These are phyloP conservation scores for Phaeosphaeria sp. DNA, from an alignment of 2,329 filamentous ascomycete species.

Conservation along the genomic window DNA sequence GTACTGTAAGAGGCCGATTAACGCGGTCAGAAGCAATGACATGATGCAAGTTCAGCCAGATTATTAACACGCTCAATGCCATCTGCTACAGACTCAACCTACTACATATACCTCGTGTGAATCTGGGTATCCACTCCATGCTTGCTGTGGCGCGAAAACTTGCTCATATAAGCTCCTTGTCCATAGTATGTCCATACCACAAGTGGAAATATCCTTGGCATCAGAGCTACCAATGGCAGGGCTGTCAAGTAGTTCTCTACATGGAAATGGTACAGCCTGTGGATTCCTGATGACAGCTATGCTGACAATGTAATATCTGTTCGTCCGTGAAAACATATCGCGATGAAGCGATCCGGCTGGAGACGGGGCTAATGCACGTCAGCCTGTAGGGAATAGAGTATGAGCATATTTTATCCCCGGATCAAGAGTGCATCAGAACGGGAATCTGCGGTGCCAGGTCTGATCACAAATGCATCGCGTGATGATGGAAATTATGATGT, in stretches of 20 bases:
- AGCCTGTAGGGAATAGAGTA: background rate
- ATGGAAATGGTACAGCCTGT: background rate
- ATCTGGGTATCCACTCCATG: background rate
- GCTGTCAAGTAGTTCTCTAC: background rate
- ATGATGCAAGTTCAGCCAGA: constrained; percentile 8
- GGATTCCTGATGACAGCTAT: background rate
- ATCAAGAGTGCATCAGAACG: background rate
- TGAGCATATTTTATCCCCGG: background rate
- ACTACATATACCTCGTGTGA: background rate
- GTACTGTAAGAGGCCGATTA: constrained; percentile 16
- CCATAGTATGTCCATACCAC: background rate
- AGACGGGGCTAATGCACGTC: background rate
- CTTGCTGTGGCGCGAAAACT: background rate
- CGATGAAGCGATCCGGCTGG: background rate
- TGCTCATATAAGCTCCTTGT: background rate
- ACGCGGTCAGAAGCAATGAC: constrained; percentile 10
- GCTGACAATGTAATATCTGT: background rate
- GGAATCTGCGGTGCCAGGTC: background rate
- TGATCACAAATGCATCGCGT: background rate
- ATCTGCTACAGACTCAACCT: background rate
- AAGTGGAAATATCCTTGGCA: background rate
- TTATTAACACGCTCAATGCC: background rate
- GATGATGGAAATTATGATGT: background rate
- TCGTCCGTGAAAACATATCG: background rate
- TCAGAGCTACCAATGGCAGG: background rate